These are phyloP conservation scores for Nakaseomyces nivariensis DNA, from an alignment of 1,139 yeast species.

Conservation along the genomic window DNA sequence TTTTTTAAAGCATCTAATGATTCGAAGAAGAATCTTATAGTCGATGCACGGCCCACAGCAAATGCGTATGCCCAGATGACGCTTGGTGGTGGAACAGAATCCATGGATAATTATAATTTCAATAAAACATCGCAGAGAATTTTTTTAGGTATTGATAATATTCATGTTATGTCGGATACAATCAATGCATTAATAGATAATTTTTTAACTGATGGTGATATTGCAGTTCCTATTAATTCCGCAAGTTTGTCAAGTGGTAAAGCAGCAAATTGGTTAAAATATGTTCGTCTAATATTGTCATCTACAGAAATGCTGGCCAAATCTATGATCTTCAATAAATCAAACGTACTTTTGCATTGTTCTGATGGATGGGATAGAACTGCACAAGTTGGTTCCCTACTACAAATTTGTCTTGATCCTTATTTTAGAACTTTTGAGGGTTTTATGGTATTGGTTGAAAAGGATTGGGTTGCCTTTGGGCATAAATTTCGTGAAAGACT, in stretches of 20 bases:
- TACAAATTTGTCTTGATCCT: constrained; percentile 85
- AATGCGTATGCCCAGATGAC: constrained; percentile 97
- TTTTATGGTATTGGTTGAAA: constrained; percentile 73
- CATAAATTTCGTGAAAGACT: constrained; percentile 79
- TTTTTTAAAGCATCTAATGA: constrained; percentile 37
- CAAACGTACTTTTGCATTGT: constrained; percentile 82
- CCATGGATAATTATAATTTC: constrained; percentile 68
- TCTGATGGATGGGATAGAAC: constrained; percentile 99
- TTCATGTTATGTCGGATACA: constrained; percentile 90
- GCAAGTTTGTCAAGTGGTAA: constrained; percentile 7
- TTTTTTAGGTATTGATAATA: constrained; percentile 86
- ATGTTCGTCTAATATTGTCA: constrained; percentile 56
- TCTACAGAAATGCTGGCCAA: constrained; percentile 73
- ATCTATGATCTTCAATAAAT: constrained; percentile 69
- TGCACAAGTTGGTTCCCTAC: constrained; percentile 73
- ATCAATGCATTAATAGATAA: constrained; percentile 52
- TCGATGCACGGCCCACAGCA: constrained; percentile 85
- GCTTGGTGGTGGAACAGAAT: constrained; percentile 93
- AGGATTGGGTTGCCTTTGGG: constrained; percentile 94
- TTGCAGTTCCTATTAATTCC: constrained; percentile 37
- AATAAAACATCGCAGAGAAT: constrained; percentile 44
- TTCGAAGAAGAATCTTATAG: constrained; percentile 53
- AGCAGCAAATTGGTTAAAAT: constrained; percentile 73
- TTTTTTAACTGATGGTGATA: constrained; percentile 56
- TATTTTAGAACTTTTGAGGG: constrained; percentile 81